Evolutionary conservation across 192 early-diverging fungal species (phyloP), one percentile per base, ranked within the genome.

Genomic region (Entrophospora sp.): DNA sequence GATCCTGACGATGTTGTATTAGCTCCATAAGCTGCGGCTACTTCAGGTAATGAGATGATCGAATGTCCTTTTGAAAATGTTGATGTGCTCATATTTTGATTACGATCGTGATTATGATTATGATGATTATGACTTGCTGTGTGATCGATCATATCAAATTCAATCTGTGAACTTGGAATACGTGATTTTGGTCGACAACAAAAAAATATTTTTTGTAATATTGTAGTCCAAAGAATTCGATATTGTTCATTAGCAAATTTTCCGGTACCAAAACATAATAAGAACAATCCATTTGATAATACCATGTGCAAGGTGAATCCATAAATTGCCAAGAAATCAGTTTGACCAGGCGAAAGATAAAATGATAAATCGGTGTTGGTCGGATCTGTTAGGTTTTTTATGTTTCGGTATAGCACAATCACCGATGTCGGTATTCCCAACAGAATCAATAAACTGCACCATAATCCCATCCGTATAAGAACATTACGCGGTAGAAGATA

Each of bases 161-260:
- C n/a, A n/a, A n/a, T n/a, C n/a, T n/a, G n/a, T n/a, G n/a, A n/a
- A n/a, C n/a, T n/a, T n/a, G n/a, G n/a, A n/a, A n/a, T n/a, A n/a
- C n/a, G n/a, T n/a, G n/a, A n/a, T n/a, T n/a, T n/a, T n/a, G n/a
- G n/a, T n/a, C n/a, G n/a, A n/a, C n/a, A n/a, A n/a, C n/a, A n/a
- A n/a, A n/a, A n/a, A n/a, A n/a, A n/a, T n/a, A n/a, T n/a, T n/a
- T n/a, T n/a, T n/a, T n/a, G n/a, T n/a, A 57, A 22, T 4, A 63
- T 63, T 10, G 7, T 46, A 3, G 27, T 34, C 61, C 61, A 63
- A n/a, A 63, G 16, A 34, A 32, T 32, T 20, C 27, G 9, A 18
- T 63, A 63, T 46, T 63, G 61, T 35, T 63, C 44, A 22, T 31
- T 44, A 18, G 61, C 61, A 13, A 63, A 63, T 63, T 35, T 35